These are phyloP conservation scores for Cystofilobasidium macerans DNA, from an alignment of 768 basidiomycete genomes.

Conservation along the genomic window DNA sequence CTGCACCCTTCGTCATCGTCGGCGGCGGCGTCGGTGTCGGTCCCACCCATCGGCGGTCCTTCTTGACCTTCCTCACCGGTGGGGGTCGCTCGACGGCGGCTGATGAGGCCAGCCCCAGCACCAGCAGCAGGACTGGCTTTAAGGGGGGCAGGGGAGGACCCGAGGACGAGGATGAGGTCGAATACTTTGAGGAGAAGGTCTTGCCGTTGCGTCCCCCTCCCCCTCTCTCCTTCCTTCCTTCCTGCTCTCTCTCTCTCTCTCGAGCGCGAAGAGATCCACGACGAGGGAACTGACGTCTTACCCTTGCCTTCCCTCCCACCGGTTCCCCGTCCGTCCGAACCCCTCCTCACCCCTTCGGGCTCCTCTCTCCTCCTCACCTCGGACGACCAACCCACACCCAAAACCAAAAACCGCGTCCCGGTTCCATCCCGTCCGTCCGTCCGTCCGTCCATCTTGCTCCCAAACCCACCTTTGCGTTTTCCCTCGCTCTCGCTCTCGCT, in stretches of 20 bases:
- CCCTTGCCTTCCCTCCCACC: too few species aligned
- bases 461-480: background rate
- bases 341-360: too few species aligned
- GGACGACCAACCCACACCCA: too few species aligned
- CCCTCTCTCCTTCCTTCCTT: background rate
- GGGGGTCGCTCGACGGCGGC: too few species aligned
- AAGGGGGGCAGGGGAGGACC: background rate
- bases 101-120: background rate
- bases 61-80: background rate
- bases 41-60: background rate
- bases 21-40: background rate
- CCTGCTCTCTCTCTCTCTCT: too few species aligned
- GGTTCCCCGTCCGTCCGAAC: too few species aligned
- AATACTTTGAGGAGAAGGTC: constrained; percentile 71
- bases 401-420: too few species aligned
- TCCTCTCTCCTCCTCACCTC: too few species aligned
- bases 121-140: background rate
- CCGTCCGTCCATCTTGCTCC: background rate
- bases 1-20: background rate
- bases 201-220: constrained; percentile 58
- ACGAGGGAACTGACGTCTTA: too few species aligned
- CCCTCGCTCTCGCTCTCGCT: background rate
- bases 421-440: background rate
- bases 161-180: constrained; percentile 46
- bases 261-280: too few species aligned